These are phyloP conservation scores for Spathaspora girioi DNA, from an alignment of 805 yeast genomes.

Conservation along the genomic window DNA sequence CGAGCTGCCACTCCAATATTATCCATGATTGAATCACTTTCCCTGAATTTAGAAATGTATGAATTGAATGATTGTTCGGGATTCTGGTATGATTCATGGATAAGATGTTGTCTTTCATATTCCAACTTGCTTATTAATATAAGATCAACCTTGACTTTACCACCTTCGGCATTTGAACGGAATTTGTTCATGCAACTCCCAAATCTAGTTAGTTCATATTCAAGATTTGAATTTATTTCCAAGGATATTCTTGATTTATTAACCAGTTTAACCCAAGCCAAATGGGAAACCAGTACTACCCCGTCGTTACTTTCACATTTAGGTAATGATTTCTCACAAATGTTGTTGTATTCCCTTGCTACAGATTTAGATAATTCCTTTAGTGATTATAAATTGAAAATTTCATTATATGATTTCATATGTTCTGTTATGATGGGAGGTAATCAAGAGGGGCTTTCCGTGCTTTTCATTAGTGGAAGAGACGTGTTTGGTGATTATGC, in stretches of 20 bases:
- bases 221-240: conserved; percentile 46
- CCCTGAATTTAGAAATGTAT: conserved; percentile 30
- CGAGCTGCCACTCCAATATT: conserved; percentile 56
- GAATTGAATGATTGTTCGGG: conserved; percentile 44
- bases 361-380: conserved; percentile 56
- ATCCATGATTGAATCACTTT: conserved; percentile 45
- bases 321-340: conserved; percentile 59
- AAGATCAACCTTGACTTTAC: conserved; percentile 45
- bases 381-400: conserved; percentile 50
- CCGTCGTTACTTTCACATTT: conserved; percentile 83
- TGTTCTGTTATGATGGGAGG: conserved; percentile 68
- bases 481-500: conserved; percentile 40
- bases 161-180: conserved; percentile 65
- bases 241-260: conserved; percentile 51
- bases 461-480: conserved; percentile 61
- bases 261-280: conserved; percentile 52
- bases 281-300: conserved; percentile 50
- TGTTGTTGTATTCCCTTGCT: conserved; percentile 57
- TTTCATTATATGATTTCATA: conserved; percentile 58
- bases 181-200: conserved; percentile 54
- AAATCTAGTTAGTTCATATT: conserved; percentile 54
- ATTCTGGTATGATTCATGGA: conserved; percentile 47
- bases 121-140: conserved; percentile 53
- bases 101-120: conserved; percentile 50
- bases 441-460: conserved; percentile 74